These are phyloP conservation scores for Phytomonas francai DNA, from an alignment of 208 protist species.

Conservation along the genomic window DNA sequence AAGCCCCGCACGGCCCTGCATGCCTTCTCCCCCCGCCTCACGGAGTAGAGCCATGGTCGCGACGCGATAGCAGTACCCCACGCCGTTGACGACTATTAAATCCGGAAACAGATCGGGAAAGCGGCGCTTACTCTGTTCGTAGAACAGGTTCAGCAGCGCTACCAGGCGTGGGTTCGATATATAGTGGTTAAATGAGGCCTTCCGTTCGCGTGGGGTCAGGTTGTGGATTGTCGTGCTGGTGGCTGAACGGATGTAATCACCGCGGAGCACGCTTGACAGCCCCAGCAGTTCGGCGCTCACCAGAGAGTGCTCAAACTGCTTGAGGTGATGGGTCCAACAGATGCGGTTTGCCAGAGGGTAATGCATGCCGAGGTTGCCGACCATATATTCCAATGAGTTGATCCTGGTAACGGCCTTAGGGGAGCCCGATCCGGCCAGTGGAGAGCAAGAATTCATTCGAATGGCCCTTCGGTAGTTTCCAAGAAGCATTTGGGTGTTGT, in stretches of 20 bases:
- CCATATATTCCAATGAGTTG: too few relatives aligned
- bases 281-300: constrained; percentile 37
- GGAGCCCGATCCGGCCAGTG: too few relatives aligned
- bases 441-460: neutral
- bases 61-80: neutral
- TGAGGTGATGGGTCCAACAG: constrained; percentile 36
- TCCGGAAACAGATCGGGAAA: constrained; percentile 44
- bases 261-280: constrained; percentile 26
- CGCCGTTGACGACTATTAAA: constrained; percentile 13
- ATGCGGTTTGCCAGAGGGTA: constrained; percentile 27
- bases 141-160: constrained; percentile 28
- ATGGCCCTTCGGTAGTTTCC: constrained; percentile 45
- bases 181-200: constrained; percentile 22
- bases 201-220: too few relatives aligned
- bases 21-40: too few relatives aligned
- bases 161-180: constrained; percentile 27
- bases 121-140: constrained; percentile 12
- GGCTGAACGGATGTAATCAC: constrained; percentile 14
- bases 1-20: neutral
- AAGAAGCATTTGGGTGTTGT: constrained; percentile 30
- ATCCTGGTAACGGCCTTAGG: too few relatives aligned
- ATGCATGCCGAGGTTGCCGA: neutral
- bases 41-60: too few relatives aligned
- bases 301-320: constrained; percentile 40
- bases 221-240: neutral